phyloP scores from a whole-genome alignment of 129 eudicot genomes.

The Apium graveolens region DNA sequence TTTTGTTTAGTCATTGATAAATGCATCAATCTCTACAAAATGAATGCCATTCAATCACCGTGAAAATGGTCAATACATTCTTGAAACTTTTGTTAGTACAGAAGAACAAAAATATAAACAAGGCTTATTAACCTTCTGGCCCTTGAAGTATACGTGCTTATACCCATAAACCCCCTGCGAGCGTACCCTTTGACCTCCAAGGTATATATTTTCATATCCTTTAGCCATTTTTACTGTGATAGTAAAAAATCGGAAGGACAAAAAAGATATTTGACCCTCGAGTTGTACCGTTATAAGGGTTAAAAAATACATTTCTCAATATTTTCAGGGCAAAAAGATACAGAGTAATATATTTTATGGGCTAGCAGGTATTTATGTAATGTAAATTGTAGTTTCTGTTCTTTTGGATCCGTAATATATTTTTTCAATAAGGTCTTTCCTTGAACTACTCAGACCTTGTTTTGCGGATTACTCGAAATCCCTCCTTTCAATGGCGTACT shows the following conservation, averaged over 20 bases:
- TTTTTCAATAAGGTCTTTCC: not conserved
- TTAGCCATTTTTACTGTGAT: too few species aligned
- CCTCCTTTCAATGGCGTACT: slow-evolving; percentile 61
- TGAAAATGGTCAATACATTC: not conserved
- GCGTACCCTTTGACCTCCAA: too few species aligned
- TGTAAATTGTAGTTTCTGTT: not conserved
- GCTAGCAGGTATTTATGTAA: not conserved
- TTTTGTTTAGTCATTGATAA: not conserved
- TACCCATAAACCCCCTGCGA: too few species aligned
- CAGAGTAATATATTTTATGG: too few species aligned
- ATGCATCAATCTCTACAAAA: not conserved
- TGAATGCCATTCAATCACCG: not conserved
- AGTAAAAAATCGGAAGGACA: too few species aligned
- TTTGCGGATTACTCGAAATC: slow-evolving; percentile 47
- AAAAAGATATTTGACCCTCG: too few species aligned
- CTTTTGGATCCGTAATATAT: not conserved
- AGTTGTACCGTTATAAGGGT: too few species aligned
- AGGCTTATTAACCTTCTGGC: too few species aligned
- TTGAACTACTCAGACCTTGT: slow-evolving; percentile 28
- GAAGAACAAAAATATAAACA: not conserved
- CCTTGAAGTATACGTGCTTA: too few species aligned
- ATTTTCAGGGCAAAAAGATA: too few species aligned
- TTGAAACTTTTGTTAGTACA: not conserved
- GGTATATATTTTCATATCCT: too few species aligned
- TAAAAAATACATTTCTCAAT: too few species aligned